Base-by-base conservation (phyloP, 1,139 yeast species). In the Lodderomyces elongisporus region DNA sequence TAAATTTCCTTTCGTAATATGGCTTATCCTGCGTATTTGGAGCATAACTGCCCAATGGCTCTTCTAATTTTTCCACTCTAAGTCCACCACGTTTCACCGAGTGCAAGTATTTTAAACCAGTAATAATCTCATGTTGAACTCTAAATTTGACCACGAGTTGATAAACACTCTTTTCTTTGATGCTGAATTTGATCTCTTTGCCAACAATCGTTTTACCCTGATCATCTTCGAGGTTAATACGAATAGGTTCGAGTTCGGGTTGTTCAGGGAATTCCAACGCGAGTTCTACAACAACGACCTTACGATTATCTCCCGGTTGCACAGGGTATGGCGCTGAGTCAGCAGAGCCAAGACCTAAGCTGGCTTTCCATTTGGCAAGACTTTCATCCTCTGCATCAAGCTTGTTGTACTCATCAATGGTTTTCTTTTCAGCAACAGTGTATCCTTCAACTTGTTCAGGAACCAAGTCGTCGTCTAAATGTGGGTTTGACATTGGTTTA, bases 371-470 rank as follows among this genome's bases (percentile, higher is more conserved):
- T 57, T 85, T 85, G 44, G 84, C 85, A 46, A 89, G 68, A 27
- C 94, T 82, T 58, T 85, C 96, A 54, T 88, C 97, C 47, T 87
- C 85, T 5, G 93, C 93, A 54, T 88, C 97, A 46, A 88, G 60
- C 41, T 79, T 74, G 41, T 84, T 76, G 59, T 88, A 88, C 55
- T 88, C 96, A 33, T 77, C 89, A 37, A 88, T 72, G 23, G 95
- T 84, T 55, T 87, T 87, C 66, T 87, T 87, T 43, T 82, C 91
- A 4, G 85, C 76, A 16, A 87, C 91, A 43, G 75, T 77, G 68
- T 85, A 88, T 9, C 81, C 82, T 45, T 75, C 77, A 27, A 70
- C 74, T 40, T 70, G 64, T 51, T 81, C 88, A 8, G 83, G 79
- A 23, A 70, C 66, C 47, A 79, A 68, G 42, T 79, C 87, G 43